phyloP scores from a whole-genome alignment of 2,329 filamentous ascomycete genomes.

The Sphaerostilbella broomeana region DNA sequence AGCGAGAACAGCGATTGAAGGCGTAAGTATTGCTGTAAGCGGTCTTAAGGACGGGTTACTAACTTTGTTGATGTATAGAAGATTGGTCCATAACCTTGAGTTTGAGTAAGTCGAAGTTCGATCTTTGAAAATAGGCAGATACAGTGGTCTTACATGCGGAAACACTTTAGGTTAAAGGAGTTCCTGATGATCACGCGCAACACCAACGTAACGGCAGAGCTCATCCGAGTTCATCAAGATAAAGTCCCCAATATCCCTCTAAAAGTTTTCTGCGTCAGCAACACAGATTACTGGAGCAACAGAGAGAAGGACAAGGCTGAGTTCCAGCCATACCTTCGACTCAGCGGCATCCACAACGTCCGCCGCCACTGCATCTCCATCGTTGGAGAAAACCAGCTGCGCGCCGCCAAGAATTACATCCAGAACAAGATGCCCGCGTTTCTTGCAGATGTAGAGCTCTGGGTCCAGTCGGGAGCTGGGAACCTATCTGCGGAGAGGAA shows the following conservation, averaged over 20 bases:
- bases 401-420: slow-evolving; percentile 31
- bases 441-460: slow-evolving; percentile 34
- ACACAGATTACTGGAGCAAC: slow-evolving; percentile 35
- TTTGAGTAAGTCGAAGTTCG: no score
- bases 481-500: slow-evolving; percentile 32
- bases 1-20: slow-evolving; percentile 10
- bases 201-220: slow-evolving; percentile 21
- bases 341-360: slow-evolving; percentile 37
- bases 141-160: no score
- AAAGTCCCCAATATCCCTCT: slow-evolving; percentile 20
- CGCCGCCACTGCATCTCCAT: slow-evolving; percentile 39
- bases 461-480: slow-evolving; percentile 37
- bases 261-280: slow-evolving; percentile 40
- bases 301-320: slow-evolving; percentile 20
- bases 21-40: background rate
- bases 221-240: slow-evolving; percentile 25
- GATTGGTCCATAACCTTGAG: no score
- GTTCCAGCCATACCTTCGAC: slow-evolving; percentile 27
- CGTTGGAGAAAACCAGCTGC: slow-evolving; percentile 36
- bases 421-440: slow-evolving; percentile 35
- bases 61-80: no score
- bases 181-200: slow-evolving; percentile 36
- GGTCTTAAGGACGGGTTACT: no score
- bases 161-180: slow-evolving; percentile 21
- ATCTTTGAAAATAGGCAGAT: no score